Evolutionary conservation across 305 asterid genomes (phyloP), one percentile per base, ranked within the genome.

Genomic region (Ilex paraguariensis): DNA sequence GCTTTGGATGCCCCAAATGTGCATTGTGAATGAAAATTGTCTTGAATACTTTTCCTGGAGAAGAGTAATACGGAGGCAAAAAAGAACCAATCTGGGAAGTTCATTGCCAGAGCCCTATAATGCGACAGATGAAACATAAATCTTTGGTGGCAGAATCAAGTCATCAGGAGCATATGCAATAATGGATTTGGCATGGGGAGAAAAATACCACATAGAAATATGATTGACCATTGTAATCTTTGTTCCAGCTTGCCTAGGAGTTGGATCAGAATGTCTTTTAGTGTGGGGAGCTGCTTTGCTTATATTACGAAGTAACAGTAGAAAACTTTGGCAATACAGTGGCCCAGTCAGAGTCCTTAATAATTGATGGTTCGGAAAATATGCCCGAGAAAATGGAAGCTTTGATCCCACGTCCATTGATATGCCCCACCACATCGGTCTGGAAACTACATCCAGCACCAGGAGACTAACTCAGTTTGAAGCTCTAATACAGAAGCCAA

Each of bases 391-490:
- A 80, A 84, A 84, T 73, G 88, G 89, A 62, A 90, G 82, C 72
- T 81, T 77, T 40, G 79, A 74, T 61, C 88, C 95, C 57, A 75
- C 69, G 57, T 87, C 97, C 76, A 73, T 69, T 50, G 95, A 77
- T 66, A 90, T 60, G 64, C 88, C 97, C 97, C 97, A 90, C 80
- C 82, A 62, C 88, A 79, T 82, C 6, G 96, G 97, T 72, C 92
- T 81, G 70, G 89, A 84, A 68, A 79, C 60, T 55, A 90, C 66
- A 67, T 90, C 95, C 61, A 87, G 80, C 71, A 86, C 61, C 52
- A 76, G 73, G 69, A 73, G 58, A 82, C 87, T 61, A 87, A 57
- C 73, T 77, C 80, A 46, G 65, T 75, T 70, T 79, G 92, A 73
- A 90, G 85, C 73, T 86, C 85, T 73, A 87, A 63, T 62, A 85